Percentiles rank a stretch among this genome's conserved stretches.
Evolutionary conservation across 1,284 basidiomycete genomes (phyloP).

Genomic region (Boletellus deceptivus): DNA sequence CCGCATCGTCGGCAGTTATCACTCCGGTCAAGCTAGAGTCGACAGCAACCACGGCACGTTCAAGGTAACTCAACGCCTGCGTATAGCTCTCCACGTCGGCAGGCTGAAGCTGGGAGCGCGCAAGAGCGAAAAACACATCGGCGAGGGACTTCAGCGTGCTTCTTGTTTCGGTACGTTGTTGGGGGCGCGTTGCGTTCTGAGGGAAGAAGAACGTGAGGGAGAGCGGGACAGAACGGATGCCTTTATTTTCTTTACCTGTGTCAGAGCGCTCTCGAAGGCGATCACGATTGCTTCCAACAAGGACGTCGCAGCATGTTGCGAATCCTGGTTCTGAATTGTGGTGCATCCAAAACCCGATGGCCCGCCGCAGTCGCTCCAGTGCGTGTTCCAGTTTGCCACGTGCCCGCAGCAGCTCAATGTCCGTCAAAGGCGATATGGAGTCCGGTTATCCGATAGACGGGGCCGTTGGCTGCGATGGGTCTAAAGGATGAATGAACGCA

Average conservation of each 20-base stretch:
- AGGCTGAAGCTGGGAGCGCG: slow-evolving; percentile 46
- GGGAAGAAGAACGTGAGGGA: too few relatives aligned
- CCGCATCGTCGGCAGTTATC: slow-evolving; percentile 28
- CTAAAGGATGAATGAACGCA: slow-evolving; percentile 2
- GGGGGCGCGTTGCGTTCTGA: slow-evolving; percentile 28
- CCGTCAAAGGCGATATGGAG: background rate
- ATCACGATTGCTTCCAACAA: slow-evolving; percentile 27
- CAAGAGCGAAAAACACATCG: slow-evolving; percentile 61
- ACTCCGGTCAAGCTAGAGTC: slow-evolving; percentile 5
- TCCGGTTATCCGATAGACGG: background rate
- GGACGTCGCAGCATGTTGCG: background rate
- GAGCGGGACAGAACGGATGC: too few relatives aligned
- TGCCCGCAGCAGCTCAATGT: slow-evolving; percentile 35
- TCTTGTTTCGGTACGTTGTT: slow-evolving; percentile 11
- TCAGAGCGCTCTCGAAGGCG: slow-evolving; percentile 21
- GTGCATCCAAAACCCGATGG: slow-evolving; percentile 44
- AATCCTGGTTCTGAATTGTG: slow-evolving; percentile 11
- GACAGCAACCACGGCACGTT: slow-evolving; percentile 42
- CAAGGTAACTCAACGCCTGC: slow-evolving; percentile 46
- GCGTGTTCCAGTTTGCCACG: slow-evolving; percentile 56
- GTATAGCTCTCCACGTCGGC: slow-evolving; percentile 53
- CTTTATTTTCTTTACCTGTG: slow-evolving; percentile 21
- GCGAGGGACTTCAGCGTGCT: slow-evolving; percentile 50
- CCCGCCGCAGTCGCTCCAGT: slow-evolving; percentile 58
- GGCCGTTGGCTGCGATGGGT: slow-evolving; percentile 1